A percentile compares a stretch with the other conserved stretches of the same genome.
phyloP scores from a whole-genome alignment of 148 eudicot species.

The Fagopyrum tataricum region DNA sequence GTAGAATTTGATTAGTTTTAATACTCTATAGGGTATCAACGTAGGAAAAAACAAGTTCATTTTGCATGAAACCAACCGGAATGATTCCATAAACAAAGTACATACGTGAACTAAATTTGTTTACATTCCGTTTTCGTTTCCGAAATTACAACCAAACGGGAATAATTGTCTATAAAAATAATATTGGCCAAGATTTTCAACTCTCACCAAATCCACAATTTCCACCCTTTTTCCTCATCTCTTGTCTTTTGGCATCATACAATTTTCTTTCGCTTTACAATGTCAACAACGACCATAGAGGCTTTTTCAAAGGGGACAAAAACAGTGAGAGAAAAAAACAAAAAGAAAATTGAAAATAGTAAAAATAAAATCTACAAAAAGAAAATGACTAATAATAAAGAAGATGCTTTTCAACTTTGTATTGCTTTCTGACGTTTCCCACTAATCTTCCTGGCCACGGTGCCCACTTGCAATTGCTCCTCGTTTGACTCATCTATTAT shows the following conservation, averaged over 20 bases:
- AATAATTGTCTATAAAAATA: too few species aligned
- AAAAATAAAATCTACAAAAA: not conserved
- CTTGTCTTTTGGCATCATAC: slow-evolving; percentile 9
- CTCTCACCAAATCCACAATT: slow-evolving; percentile 23
- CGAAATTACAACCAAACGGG: too few species aligned
- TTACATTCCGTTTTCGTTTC: too few species aligned
- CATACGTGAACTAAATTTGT: too few species aligned
- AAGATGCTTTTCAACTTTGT: not conserved
- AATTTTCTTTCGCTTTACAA: not conserved
- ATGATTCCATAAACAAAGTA: too few species aligned
- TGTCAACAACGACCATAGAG: slow-evolving; percentile 11
- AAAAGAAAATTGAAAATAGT: not conserved
- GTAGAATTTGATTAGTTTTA: too few species aligned
- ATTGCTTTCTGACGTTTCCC: slow-evolving; percentile 10
- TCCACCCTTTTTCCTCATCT: not conserved
- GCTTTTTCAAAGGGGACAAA: slow-evolving; percentile 4
- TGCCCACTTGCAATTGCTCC: not conserved
- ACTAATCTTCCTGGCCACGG: slow-evolving; percentile 8
- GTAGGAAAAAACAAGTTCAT: too few species aligned
- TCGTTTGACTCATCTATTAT: slow-evolving; percentile 1
- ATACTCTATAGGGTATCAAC: too few species aligned
- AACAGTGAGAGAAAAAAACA: slow-evolving; percentile 6
- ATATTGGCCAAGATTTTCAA: not conserved
- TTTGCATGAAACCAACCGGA: too few species aligned
- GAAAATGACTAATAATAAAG: not conserved